Base-by-base conservation (phyloP, 306 rosid species). In the Casuarina glauca region DNA sequence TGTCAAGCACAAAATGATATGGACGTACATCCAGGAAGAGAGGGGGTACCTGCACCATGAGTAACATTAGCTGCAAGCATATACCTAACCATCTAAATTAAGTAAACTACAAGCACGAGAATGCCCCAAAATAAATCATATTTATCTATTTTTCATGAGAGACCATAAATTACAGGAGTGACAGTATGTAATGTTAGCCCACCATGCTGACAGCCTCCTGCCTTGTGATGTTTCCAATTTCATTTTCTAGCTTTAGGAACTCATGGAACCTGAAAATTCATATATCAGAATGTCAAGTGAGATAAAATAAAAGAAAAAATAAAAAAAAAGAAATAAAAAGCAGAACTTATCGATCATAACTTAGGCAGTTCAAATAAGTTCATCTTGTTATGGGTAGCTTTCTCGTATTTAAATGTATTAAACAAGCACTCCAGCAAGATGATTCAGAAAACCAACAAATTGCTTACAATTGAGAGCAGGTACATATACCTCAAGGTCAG, bases 141-240 rank as follows among this genome's bases (percentile, higher is more conserved):
- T 60, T 38, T 3, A 80, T 82, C 70, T 70, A 44, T 4, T 16
- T 49, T 73, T 44, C 70, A 55, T 26, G 64, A 57, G 32, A 76
- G 11, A 16, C 8, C 1, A 20, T n/a, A 77, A 76, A 72, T 67
- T 60, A 48, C 38, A 69, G 66, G 76, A 74, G 46, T 74, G 61
- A 87, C 80, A 70, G 85, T 41, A 74, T 20, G 55, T 45, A 75
- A 82, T 32, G 79, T 67, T 76, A 69, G 44, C 96, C 71, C 86
- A 96, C 99, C 99, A 96, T 96, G 93, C 99, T 96, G 80, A 96
- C 99, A 79, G 99, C 98, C 91, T 96, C 99, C 81, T 96, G 99
- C 83, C 98, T 90, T 77, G 99, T 96, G 74, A 96, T 96, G 86
- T 93, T 96, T 84, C 99, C 98, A 60, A 96, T 90, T 87, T 96